Base-by-base conservation (phyloP, 192 early-diverging fungal genomes). In the Podila epicladia region DNA sequence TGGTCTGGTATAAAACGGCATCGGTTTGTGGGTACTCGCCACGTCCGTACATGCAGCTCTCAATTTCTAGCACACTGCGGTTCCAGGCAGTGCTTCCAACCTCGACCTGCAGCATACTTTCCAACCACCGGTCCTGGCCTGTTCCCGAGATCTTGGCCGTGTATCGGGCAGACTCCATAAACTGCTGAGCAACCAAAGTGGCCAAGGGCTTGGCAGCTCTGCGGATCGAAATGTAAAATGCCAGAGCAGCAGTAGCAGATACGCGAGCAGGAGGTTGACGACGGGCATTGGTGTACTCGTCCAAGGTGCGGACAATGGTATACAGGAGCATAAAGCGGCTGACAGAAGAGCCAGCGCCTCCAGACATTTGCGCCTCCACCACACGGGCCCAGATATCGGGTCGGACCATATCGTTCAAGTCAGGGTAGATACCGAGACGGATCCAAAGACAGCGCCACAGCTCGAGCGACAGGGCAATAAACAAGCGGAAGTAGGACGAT, bases 301-400 rank as follows among this genome's bases (percentile, higher is more conserved):
- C 77, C 66, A 80, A 45, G 19, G 77, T 80, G 31, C 77, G 48
- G 45, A 80, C 77, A 37, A 73, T 80, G 6, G 77, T 80, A 28
- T 73, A 80, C 17, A 80, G 51, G 20, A 80, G 45, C 77, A 80
- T 80, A 62, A 80, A 80, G 20, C 77, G 71, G 29, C 77, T 80
- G 22, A 60, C 71, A 11, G 71, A 68, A 3, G 71, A 35, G 17
- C 71, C 71, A 9, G 77, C 77, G 19, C 77, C 77, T 13, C 77
- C 77, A 7, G 77, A 80, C 70, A 80, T 69, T 33, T 80, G 77
- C 29, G 67, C 71, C 28, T 80, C 77, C 2, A 80, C 77, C 12
- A 73, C 67, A 22, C 77, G 77, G 31, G 77, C 77, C 77, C 77
- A 80, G 57, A 80, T 80, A 65, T 80, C 77, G 8, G 77, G 77